Conservation (phyloP, 768 basidiomycete genomes). For the Rhizopogon roseolus region DNA sequence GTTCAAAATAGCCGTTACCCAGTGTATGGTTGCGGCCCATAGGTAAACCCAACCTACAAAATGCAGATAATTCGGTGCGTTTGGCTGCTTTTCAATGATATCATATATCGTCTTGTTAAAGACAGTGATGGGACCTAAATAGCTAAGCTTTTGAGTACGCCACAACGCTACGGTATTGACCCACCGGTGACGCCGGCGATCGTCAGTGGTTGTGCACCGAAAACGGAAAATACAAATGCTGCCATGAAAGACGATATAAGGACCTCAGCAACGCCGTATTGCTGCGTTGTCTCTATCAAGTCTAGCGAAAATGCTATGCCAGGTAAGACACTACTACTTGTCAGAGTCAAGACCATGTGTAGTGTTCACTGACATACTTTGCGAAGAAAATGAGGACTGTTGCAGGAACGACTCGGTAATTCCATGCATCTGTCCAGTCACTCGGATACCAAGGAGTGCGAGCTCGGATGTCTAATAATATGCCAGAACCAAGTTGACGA, state of each 20-base stretch:
- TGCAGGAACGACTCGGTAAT: conserved; percentile 85
- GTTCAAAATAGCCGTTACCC: conserved; percentile 75
- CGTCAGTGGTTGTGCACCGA: conserved; percentile 87
- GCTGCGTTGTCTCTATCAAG: conserved; percentile 83
- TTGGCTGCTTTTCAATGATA: conserved; percentile 52
- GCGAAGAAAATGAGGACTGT: conserved; percentile 84
- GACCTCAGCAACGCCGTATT: conserved; percentile 89
- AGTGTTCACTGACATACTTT: conserved; percentile 46
- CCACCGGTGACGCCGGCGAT: conserved; percentile 88
- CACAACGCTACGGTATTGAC: background rate
- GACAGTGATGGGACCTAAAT: conserved; percentile 81
- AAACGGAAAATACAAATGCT: conserved; percentile 79
- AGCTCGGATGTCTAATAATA: conserved; percentile 62
- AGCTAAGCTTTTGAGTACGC: background rate
- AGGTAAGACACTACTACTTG: conserved; percentile 61
- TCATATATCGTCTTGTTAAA: conserved; percentile 88
- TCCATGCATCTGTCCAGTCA: conserved; percentile 92
- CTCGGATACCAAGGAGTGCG: conserved; percentile 76
- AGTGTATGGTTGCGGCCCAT: conserved; percentile 85
- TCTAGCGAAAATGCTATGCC: conserved; percentile 91
- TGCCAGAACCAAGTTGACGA: conserved; percentile 49
- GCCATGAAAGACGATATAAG: conserved; percentile 84
- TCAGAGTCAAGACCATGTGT: background rate
- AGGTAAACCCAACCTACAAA: conserved; percentile 93
- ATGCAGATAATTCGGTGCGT: conserved; percentile 73